Conservation (phyloP, 1,139 yeast species). For the Waltiozyma sp. region DNA sequence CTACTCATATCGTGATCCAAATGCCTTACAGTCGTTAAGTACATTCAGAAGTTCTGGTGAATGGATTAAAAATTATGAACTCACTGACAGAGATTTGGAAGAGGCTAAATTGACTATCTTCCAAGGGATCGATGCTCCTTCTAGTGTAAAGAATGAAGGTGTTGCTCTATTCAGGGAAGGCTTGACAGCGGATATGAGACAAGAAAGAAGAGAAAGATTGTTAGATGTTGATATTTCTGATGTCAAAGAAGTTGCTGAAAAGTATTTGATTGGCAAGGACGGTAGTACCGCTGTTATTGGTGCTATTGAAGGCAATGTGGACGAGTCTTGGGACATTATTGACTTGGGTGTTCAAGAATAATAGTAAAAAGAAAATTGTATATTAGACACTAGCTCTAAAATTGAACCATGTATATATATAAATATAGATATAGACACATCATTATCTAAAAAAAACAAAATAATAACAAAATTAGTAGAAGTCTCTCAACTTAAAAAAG, state of each 20-base stretch:
- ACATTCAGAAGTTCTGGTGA: constrained; percentile 49
- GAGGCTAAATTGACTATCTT: constrained; percentile 87
- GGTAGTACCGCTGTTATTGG: constrained; percentile 17
- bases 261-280: constrained; percentile 32
- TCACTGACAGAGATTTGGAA: constrained; percentile 55
- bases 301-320: constrained; percentile 7
- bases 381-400: too few relatives aligned
- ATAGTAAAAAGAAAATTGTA: too few relatives aligned
- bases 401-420: too few relatives aligned
- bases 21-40: constrained; percentile 57
- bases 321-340: constrained; percentile 11
- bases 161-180: constrained; percentile 53
- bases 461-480: too few relatives aligned
- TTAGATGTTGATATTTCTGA: constrained; percentile 59
- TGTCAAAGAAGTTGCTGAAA: constrained; percentile 49
- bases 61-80: constrained; percentile 41
- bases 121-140: constrained; percentile 88
- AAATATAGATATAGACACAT: too few relatives aligned
- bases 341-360: constrained; percentile 7
- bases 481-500: too few relatives aligned
- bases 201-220: constrained; percentile 54
- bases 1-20: constrained; percentile 92
- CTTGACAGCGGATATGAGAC: constrained; percentile 70
- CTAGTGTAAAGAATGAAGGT: constrained; percentile 74
- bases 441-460: too few relatives aligned